Base-by-base conservation (phyloP, 805 yeast species). In the Metschnikowia dekortorum region DNA sequence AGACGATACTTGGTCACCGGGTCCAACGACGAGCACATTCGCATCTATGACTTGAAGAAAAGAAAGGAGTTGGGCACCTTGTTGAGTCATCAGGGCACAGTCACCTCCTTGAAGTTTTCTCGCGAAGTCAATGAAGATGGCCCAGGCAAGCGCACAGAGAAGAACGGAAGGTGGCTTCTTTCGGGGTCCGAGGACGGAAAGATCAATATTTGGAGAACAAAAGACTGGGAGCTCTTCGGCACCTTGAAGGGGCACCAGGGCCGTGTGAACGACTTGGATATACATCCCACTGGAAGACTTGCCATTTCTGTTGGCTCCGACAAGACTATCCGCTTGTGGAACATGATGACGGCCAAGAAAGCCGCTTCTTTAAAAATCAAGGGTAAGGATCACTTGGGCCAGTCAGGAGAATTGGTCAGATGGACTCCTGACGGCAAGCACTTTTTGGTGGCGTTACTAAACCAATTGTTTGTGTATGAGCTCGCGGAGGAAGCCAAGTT, bases 201-300 rank as follows among this genome's bases (percentile, higher is more conserved):
- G 52, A 83, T 94, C 43, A 81, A 89, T 47, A 79, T 94, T 39
- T 94, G 99, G 99, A 78, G 98, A 67, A 87, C 94, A 3, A 89
- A 88, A 66, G 99, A 94, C 69, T 94, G 99, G 99, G 98, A 94
- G 64, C 78, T 83, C 39, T 84, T 89, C 65, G 96, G 94, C 4
- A 82, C 84, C 11, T 73, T 94, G 66, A 90, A 90, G 66, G 98
- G 97, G 10, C 98, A 92, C 68, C 78, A 78, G 40, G 92, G 82
- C n/a, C 76, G 87, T 47, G 80, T 94, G 39, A 87, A 85, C 57
- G 98, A 90, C 66, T 61, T 94, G 39, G 86, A 90, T 30, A 86
- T 94, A 36, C 99, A 94, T 67, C 95, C 96, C 14, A 76, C 89
- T 3, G 96, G 96, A 11, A 80, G 89, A 69, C 82, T 94, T 50